A percentile compares a stretch with the other conserved stretches of the same genome.
Conservation (phyloP, 352 stramenopile species). For the Phytophthora colocasiae region DNA sequence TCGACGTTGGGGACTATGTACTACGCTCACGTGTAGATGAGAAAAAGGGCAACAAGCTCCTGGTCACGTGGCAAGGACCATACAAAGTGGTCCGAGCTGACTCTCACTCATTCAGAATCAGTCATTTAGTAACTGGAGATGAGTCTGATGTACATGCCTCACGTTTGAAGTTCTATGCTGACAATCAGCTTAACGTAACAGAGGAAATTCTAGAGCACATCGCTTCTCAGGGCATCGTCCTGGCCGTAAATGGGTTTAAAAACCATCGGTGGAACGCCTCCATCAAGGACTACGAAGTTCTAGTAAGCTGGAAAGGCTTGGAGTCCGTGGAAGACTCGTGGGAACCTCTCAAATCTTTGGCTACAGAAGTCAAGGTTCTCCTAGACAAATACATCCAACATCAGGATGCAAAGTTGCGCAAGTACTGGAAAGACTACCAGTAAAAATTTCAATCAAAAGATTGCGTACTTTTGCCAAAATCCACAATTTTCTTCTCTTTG, state of each 20-base stretch:
- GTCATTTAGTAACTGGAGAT: too few relatives aligned
- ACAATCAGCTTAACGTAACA: background rate
- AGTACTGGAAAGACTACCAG: slow-evolving; percentile 2
- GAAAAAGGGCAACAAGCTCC: too few relatives aligned
- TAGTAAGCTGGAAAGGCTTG: background rate
- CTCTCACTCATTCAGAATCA: too few relatives aligned
- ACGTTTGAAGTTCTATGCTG: too few relatives aligned
- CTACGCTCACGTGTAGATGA: too few relatives aligned
- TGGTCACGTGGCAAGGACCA: too few relatives aligned
- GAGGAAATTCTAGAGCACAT: background rate
- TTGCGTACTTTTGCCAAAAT: background rate
- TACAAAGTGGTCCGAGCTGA: too few relatives aligned
- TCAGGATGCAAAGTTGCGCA: background rate
- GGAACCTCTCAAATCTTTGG: background rate
- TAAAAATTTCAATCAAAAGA: background rate
- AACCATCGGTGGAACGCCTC: too few relatives aligned
- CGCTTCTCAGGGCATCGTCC: background rate
- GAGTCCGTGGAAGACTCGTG: background rate
- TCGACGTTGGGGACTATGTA: too few relatives aligned
- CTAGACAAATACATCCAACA: background rate
- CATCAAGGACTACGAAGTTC: background rate
- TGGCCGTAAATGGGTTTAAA: background rate
- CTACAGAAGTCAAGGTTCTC: background rate
- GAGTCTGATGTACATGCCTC: too few relatives aligned
- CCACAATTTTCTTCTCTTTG: background rate